Base-by-base conservation (phyloP, 1,284 basidiomycete species). In the Ceratobasidium sp. region DNA sequence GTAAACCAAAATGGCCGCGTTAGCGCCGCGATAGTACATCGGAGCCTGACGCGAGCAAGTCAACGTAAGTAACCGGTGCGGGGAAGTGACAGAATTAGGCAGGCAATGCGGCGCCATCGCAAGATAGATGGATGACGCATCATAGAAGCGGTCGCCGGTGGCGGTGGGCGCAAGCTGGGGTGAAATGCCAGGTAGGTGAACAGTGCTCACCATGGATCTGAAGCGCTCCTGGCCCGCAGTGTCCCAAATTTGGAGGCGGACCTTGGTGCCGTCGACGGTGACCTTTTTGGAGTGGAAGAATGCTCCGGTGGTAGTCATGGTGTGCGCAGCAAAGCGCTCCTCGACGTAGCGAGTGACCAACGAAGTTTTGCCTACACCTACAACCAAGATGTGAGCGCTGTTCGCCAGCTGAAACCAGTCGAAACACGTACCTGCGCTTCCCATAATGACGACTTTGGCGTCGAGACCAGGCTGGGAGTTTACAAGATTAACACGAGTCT, bases 11-110 rank as follows among this genome's bases (percentile, higher is more conserved):
- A 99, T 89, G 30, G 98, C 97, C 73, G 97, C 97, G 79, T 97
- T 95, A 76, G 96, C 95, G 79, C 96, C 97, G 81, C 98, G 91
- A 87, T 98, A 98, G 86, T 99, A 99, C 93, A 99, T 98, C 73
- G 96, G 96, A 77, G 96, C 95, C 94, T 94, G 79, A 64, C 66
- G 35, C 35, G 35, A 38, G 38, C 52, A 41, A 67, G n/a, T 21
- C n/a, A 50, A 49, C 47, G 35, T 58, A 43, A 38, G 54, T 21
- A 55, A 64, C 44, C 67, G 71, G 61, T 59, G 47, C 28, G 55
- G 52, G 50, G 73, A 49, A 54, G 35, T 38, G 35, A 38, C 35
- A 38, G 26, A 50, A 49, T 30, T 11, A 64, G 43, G 21, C 35
- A 47, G 38, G 2, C 30, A 41, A 76, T 58, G 57, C 57, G 57